A percentile compares a stretch with the other conserved stretches of the same genome.
These are phyloP conservation scores for Solanum lycopersicoides DNA, from an alignment of 257 asterid species.

Conservation along the genomic window DNA sequence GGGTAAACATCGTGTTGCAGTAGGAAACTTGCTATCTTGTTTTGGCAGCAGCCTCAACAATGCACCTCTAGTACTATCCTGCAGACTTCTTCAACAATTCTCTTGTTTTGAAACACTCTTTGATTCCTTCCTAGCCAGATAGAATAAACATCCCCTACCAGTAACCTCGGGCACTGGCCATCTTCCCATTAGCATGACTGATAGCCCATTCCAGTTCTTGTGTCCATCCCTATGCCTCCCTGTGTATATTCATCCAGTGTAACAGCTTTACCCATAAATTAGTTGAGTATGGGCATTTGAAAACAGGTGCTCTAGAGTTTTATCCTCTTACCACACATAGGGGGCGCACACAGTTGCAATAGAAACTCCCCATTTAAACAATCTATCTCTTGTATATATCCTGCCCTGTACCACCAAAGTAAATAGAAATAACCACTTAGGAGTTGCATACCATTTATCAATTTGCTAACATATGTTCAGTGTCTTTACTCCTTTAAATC, in stretches of 20 bases:
- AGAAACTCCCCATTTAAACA: not conserved
- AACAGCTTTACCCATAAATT: not conserved
- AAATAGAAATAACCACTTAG: not conserved
- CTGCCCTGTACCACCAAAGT: not conserved
- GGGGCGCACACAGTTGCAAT: not conserved
- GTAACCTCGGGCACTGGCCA: not conserved
- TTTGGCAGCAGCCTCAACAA: not conserved
- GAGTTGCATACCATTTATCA: not conserved
- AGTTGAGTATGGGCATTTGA: not conserved
- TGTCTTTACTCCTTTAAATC: too few relatives aligned
- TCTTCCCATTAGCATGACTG: not conserved
- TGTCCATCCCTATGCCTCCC: not conserved
- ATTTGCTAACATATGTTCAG: too few relatives aligned
- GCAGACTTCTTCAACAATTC: not conserved
- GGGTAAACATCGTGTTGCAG: not conserved
- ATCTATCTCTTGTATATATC: not conserved
- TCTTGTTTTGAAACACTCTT: not conserved
- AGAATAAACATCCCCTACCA: not conserved
- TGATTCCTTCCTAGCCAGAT: not conserved
- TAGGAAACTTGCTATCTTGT: not conserved
- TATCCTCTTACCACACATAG: not conserved
- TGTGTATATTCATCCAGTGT: not conserved
- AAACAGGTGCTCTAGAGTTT: not conserved
- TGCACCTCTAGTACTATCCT: not conserved
- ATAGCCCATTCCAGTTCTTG: not conserved